phyloP scores from a whole-genome alignment of 257 asterid species.

The Ligustrum vulgare region DNA sequence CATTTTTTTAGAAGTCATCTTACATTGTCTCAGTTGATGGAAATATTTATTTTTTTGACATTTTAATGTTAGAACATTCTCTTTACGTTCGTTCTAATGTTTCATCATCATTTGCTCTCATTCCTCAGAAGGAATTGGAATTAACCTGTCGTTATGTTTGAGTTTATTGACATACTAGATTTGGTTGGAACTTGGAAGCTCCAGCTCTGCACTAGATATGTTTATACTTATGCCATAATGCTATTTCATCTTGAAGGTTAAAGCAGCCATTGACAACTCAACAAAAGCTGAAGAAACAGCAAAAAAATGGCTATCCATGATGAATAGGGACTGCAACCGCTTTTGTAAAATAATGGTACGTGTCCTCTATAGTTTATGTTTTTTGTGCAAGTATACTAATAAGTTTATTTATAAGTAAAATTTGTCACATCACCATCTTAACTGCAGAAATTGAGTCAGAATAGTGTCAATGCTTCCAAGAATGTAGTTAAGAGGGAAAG shows the following conservation, averaged over 20 bases:
- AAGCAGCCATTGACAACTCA: slow-evolving; percentile 55
- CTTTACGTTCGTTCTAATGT: not conserved
- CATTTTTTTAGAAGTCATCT: not conserved
- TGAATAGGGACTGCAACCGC: slow-evolving; percentile 91
- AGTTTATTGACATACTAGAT: not conserved
- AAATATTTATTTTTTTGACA: not conserved
- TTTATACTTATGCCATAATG: not conserved
- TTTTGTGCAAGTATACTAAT: not conserved
- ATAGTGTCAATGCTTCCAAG: slow-evolving; percentile 32
- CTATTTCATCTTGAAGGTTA: slow-evolving; percentile 49
- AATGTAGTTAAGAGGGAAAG: slow-evolving; percentile 37
- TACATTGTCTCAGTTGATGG: not conserved
- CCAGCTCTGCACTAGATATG: slow-evolving; percentile 1
- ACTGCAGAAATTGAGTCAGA: slow-evolving; percentile 60
- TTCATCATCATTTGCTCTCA: slow-evolving; percentile 4
- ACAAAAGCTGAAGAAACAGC: slow-evolving; percentile 66
- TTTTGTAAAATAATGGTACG: slow-evolving; percentile 91
- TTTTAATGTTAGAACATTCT: not conserved
- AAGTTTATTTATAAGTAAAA: not conserved
- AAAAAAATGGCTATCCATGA: slow-evolving; percentile 68
- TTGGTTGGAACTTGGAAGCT: not conserved
- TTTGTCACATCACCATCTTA: not conserved
- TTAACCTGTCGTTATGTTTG: not conserved
- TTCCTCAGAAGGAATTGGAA: not conserved
- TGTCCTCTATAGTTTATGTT: slow-evolving; percentile 15